phyloP scores from a whole-genome alignment of 2,329 filamentous ascomycete species.

The Leptodontidium sp. region DNA sequence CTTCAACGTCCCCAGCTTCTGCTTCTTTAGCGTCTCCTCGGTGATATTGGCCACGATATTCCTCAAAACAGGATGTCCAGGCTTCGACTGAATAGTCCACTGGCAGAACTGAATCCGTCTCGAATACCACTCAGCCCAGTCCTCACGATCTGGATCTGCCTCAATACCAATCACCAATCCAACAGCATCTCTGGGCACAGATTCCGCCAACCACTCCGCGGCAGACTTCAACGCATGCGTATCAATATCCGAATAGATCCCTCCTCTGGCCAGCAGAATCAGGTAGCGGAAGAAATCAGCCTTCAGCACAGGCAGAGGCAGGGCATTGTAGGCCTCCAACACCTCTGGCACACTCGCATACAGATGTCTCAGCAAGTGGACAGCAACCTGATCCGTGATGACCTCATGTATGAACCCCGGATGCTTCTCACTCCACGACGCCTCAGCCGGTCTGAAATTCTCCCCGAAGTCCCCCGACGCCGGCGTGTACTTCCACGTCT shows the following conservation, averaged over 20 bases:
- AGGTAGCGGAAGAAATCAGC: conserved; percentile 78
- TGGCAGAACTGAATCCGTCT: conserved; percentile 97
- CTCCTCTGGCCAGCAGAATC: conserved; percentile 77
- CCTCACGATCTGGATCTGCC: conserved; percentile 89
- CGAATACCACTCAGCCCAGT: conserved; percentile 97
- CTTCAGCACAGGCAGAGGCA: conserved; percentile 79
- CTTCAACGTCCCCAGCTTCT: conserved; percentile 70
- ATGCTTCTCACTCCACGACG: conserved; percentile 87
- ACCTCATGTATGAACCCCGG: conserved; percentile 96
- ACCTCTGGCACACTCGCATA: conserved; percentile 86
- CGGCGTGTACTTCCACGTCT: conserved; percentile 94
- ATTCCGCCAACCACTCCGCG: conserved; percentile 83
- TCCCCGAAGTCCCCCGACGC: conserved; percentile 77
- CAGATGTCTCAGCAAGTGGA: conserved; percentile 82
- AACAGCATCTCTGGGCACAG: conserved; percentile 78
- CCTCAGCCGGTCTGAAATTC: conserved; percentile 81
- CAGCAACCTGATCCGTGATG: conserved; percentile 88
- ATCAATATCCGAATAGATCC: conserved; percentile 92
- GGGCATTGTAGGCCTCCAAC: conserved; percentile 75
- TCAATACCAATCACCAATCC: conserved; percentile 95
- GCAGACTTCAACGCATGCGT: conserved; percentile 85
- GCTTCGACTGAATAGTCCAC: conserved; percentile 97
- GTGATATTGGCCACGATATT: conserved; percentile 90
- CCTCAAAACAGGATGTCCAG: conserved; percentile 89
- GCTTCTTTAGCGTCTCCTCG: conserved; percentile 77